Percentiles rank a stretch among this genome's conserved stretches.
phyloP scores from a whole-genome alignment of 768 basidiomycete genomes.

The Phylloporus arenicola region DNA sequence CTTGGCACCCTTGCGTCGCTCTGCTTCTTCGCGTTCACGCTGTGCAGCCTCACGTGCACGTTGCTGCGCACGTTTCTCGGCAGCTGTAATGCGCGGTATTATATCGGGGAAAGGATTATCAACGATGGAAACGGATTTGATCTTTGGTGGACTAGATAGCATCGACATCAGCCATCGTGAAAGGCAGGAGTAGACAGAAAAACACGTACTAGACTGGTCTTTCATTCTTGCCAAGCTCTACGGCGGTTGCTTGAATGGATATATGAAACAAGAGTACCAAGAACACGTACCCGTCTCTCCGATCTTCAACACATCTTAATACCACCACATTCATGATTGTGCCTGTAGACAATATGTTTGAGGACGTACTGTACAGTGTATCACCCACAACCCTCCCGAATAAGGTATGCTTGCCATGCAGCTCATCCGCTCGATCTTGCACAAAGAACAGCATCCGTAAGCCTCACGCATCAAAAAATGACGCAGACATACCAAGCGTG shows the following conservation, averaged over 20 bases:
- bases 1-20: constrained; percentile 71
- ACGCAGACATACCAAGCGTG: constrained; percentile 61
- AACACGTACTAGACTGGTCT: constrained; percentile 71
- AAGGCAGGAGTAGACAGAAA: background rate
- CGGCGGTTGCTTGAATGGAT: background rate
- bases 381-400: constrained; percentile 90
- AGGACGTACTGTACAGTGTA: constrained; percentile 75
- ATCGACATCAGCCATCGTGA: background rate
- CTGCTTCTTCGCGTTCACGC: constrained; percentile 71
- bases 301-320: constrained; percentile 82
- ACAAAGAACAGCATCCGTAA: background rate
- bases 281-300: constrained; percentile 70
- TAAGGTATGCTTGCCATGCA: constrained; percentile 91
- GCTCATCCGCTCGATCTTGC: constrained; percentile 82
- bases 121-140: constrained; percentile 75
- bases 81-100: constrained; percentile 92
- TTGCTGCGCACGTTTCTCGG: constrained; percentile 81
- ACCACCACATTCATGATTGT: background rate
- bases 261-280: background rate
- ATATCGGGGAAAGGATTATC: constrained; percentile 97
- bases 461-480: background rate
- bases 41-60: constrained; percentile 72
- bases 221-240: constrained; percentile 70
- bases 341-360: background rate
- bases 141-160: constrained; percentile 77